Percentiles rank a stretch among this genome's conserved stretches.
phyloP scores from a whole-genome alignment of 306 rosid genomes.

The Fragaria vesca region DNA sequence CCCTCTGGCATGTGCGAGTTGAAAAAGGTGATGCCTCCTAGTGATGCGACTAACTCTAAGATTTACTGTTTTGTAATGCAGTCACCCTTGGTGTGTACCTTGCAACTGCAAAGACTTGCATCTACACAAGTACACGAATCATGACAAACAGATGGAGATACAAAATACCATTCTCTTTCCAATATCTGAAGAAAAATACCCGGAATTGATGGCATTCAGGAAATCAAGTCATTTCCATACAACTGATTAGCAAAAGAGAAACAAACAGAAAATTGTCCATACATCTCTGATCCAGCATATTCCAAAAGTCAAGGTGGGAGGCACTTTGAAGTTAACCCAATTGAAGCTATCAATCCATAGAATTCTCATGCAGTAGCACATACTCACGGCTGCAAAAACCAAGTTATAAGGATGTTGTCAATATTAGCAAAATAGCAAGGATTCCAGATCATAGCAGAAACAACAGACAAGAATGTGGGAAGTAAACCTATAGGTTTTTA shows the following conservation, averaged over 20 bases:
- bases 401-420: not conserved
- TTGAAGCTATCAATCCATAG: slow-evolving; percentile 33
- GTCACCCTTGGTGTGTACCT: not conserved
- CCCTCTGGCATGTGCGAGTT: not conserved
- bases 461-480: too few relatives aligned
- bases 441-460: not conserved
- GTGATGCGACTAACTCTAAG: not conserved
- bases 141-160: not conserved
- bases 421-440: not conserved
- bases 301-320: slow-evolving; percentile 7
- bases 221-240: not conserved
- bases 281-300: not conserved
- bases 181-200: not conserved
- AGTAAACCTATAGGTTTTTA: not conserved
- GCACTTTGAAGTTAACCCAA: not conserved
- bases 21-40: not conserved
- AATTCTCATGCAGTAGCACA: slow-evolving; percentile 88
- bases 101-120: not conserved
- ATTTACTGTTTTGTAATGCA: not conserved
- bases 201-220: not conserved
- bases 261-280: slow-evolving; percentile 18
- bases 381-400: slow-evolving; percentile 86
- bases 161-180: not conserved
- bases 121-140: not conserved
- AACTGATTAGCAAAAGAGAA: slow-evolving; percentile 2